These are phyloP conservation scores for Priceomyces haplophilus DNA, from an alignment of 805 yeast species.

Conservation along the genomic window DNA sequence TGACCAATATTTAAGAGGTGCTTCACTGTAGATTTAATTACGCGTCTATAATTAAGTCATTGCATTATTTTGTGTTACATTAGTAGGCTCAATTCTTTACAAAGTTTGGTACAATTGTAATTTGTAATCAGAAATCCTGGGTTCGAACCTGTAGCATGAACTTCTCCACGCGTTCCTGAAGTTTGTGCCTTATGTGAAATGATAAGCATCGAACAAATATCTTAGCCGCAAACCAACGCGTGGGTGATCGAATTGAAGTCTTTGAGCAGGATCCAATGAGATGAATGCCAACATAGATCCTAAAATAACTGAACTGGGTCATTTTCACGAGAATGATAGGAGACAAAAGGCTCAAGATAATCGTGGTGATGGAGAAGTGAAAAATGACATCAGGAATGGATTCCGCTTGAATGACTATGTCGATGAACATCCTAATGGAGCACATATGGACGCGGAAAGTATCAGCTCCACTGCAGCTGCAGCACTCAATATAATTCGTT, in stretches of 20 bases:
- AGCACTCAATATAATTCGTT: constrained; percentile 21
- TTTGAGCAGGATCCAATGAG: background rate
- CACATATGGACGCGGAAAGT: constrained; percentile 3
- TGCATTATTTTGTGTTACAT: background rate
- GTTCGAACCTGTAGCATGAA: background rate
- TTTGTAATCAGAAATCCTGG: background rate
- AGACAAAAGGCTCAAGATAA: constrained; percentile 2
- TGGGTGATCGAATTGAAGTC: background rate
- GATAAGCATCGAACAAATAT: too few relatives aligned
- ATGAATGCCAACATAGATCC: constrained; percentile 21
- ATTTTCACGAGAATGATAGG: constrained; percentile 11
- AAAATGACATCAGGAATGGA: constrained; percentile 8
- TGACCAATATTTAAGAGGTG: background rate
- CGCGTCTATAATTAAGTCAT: background rate
- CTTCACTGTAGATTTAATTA: background rate
- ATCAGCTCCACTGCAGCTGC: constrained; percentile 14
- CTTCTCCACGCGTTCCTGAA: background rate
- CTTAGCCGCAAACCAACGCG: too few relatives aligned
- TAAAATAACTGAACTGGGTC: constrained; percentile 15
- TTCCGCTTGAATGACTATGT: constrained; percentile 16
- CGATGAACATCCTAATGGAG: background rate
- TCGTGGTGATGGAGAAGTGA: background rate
- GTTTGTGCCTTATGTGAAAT: too few relatives aligned
- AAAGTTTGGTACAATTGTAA: background rate
- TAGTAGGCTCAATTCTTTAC: background rate